Evolutionary conservation across 1,139 yeast species (phyloP).

Genomic region (Scheffersomyces cryptocercus): DNA sequence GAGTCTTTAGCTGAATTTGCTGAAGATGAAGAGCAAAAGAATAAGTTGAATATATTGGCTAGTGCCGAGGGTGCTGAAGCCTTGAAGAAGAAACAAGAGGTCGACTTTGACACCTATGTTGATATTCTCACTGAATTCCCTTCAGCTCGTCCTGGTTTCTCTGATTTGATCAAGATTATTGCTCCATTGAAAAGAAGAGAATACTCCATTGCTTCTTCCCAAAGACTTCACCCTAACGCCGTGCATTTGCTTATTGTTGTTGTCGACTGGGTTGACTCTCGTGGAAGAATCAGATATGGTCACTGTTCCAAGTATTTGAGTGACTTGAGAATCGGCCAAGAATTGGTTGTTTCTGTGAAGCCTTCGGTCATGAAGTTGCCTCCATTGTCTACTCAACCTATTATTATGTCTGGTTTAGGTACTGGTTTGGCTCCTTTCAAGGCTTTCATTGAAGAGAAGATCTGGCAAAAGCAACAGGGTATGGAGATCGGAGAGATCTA

Average conservation of each 20-base stretch:
- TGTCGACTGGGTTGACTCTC: conserved; percentile 91
- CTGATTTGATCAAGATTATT: conserved; percentile 69
- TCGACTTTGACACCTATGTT: conserved; percentile 75
- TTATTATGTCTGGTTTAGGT: conserved; percentile 96
- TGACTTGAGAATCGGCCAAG: conserved; percentile 76
- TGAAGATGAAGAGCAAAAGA: conserved; percentile 65
- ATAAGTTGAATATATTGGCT: conserved; percentile 60
- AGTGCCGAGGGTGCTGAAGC: conserved; percentile 84
- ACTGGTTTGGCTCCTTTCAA: conserved; percentile 98
- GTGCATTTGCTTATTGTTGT: conserved; percentile 92
- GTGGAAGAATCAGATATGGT: conserved; percentile 86
- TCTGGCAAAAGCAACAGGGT: conserved; percentile 91
- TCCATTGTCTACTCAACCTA: conserved; percentile 81
- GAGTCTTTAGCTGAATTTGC: conserved; percentile 80
- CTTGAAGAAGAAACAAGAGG: conserved; percentile 84
- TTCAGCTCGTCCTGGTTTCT: conserved; percentile 79
- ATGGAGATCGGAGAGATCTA: conserved; percentile 85
- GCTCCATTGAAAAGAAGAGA: conserved; percentile 95
- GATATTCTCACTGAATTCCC: conserved; percentile 81
- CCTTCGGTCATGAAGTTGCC: conserved; percentile 98
- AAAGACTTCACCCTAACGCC: conserved; percentile 85
- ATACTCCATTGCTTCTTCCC: conserved; percentile 98
- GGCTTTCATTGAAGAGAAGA: conserved; percentile 94
- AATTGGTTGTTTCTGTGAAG: conserved; percentile 90
- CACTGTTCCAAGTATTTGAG: conserved; percentile 92